These are phyloP conservation scores for Cryphonectria naterciae DNA, from an alignment of 2,329 filamentous ascomycete genomes.

Conservation along the genomic window DNA sequence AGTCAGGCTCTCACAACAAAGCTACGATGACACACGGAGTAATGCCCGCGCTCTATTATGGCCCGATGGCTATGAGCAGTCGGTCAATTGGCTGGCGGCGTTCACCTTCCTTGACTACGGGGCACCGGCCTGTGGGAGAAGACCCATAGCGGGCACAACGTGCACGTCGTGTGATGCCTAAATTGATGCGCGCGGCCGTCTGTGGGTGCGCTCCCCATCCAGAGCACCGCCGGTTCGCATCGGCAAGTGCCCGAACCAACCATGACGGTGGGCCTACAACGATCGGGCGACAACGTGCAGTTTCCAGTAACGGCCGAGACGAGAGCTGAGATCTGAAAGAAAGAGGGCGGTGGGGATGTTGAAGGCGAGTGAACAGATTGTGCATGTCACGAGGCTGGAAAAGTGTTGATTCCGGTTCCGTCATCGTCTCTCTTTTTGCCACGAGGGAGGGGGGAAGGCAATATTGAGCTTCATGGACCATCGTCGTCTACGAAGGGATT, in stretches of 20 bases:
- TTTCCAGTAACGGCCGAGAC: background rate
- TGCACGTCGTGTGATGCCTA: background rate
- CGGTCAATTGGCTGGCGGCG: background rate
- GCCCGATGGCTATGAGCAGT: background rate
- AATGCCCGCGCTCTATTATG: background rate
- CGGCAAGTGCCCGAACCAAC: slow-evolving; percentile 5
- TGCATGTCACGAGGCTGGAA: background rate
- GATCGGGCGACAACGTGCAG: slow-evolving; percentile 1
- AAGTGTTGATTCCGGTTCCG: background rate
- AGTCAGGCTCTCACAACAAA: background rate
- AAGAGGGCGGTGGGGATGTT: too few species aligned
- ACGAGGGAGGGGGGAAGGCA: background rate
- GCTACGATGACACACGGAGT: background rate
- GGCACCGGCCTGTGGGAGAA: background rate
- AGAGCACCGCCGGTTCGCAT: background rate
- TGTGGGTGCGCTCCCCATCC: background rate
- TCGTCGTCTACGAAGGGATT: background rate
- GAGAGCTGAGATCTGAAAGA: background rate
- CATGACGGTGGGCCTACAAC: background rate
- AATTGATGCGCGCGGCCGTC: background rate
- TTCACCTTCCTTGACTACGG: background rate
- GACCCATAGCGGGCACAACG: background rate
- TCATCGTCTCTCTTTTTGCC: background rate
- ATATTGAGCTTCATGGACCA: background rate
- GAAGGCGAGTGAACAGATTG: background rate